phyloP scores from a whole-genome alignment of 2,329 filamentous ascomycete genomes.

The Aspergillus sp. region DNA sequence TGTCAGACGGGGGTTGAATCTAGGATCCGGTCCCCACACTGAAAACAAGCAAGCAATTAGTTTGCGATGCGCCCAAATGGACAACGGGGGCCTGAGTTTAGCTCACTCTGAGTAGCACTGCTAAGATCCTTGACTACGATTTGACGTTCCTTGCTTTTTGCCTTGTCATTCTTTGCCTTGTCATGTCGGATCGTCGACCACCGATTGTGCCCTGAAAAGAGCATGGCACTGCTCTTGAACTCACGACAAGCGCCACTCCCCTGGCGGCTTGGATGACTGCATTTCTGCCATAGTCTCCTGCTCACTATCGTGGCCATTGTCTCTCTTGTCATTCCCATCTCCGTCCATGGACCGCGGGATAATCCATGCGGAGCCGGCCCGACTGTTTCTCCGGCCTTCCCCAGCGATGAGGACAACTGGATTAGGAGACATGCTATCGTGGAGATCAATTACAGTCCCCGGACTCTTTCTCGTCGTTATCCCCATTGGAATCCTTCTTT shows the following conservation, averaged over 20 bases:
- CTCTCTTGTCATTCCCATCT: background rate
- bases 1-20: constrained; percentile 67
- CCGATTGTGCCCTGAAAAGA: constrained; percentile 69
- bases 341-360: background rate
- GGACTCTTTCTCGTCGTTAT: background rate
- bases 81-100: constrained; percentile 5
- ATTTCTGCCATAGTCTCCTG: constrained; percentile 13
- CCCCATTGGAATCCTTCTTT: background rate
- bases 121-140: constrained; percentile 64
- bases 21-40: constrained; percentile 70
- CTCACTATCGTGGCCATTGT: constrained; percentile 20
- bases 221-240: constrained; percentile 40
- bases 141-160: constrained; percentile 64
- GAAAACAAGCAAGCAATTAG: background rate
- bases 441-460: too few species aligned
- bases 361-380: constrained; percentile 16
- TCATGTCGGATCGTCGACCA: constrained; percentile 97
- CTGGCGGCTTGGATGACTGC: constrained; percentile 4
- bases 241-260: constrained; percentile 31
- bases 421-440: constrained; percentile 12
- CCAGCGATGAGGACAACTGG: constrained; percentile 16
- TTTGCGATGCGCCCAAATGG: too few species aligned
- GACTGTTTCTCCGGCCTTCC: constrained; percentile 24
- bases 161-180: constrained; percentile 72
- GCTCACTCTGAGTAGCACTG: constrained; percentile 63